Percentiles rank a stretch among this genome's conserved stretches.
These are phyloP conservation scores for Termitomyces sp. DNA, from an alignment of 768 basidiomycete genomes.

Conservation along the genomic window DNA sequence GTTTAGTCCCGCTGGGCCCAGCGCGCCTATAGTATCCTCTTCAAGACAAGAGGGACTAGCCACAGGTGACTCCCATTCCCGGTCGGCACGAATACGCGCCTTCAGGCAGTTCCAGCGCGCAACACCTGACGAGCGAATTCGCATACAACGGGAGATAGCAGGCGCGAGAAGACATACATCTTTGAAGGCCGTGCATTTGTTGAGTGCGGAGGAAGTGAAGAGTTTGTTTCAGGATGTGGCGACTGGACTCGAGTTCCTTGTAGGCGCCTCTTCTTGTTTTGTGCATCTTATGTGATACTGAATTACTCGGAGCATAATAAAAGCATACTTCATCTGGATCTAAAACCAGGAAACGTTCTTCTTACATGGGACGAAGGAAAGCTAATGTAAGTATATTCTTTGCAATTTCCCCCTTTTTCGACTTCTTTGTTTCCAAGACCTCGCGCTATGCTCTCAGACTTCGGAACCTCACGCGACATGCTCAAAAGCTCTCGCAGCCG, in stretches of 20 bases:
- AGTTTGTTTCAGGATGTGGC: slow-evolving; percentile 81
- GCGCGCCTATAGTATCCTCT: slow-evolving; percentile 11
- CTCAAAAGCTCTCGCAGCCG: slow-evolving; percentile 59
- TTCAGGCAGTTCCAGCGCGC: slow-evolving; percentile 68
- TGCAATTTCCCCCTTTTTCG: background rate
- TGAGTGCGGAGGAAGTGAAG: slow-evolving; percentile 80
- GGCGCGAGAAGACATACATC: slow-evolving; percentile 22
- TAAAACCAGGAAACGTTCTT: slow-evolving; percentile 93
- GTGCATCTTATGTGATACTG: slow-evolving; percentile 2
- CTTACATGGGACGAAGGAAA: slow-evolving; percentile 86
- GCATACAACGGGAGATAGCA: slow-evolving; percentile 48
- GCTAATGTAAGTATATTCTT: slow-evolving; percentile 52
- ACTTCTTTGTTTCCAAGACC: slow-evolving; percentile 44
- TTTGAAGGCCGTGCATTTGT: slow-evolving; percentile 75
- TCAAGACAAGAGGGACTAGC: background rate
- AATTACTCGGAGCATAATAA: slow-evolving; percentile 54
- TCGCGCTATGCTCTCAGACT: slow-evolving; percentile 91
- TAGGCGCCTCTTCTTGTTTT: slow-evolving; percentile 26
- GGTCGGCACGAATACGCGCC: slow-evolving; percentile 69
- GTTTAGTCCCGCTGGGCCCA: slow-evolving; percentile 15
- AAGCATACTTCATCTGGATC: slow-evolving; percentile 86
- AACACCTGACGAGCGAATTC: slow-evolving; percentile 56
- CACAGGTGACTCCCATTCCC: slow-evolving; percentile 38
- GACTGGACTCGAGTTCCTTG: slow-evolving; percentile 83
- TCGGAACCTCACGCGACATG: slow-evolving; percentile 93